Evolutionary conservation across 2,329 filamentous ascomycete genomes (phyloP).

Genomic region (Paraconiothyrium sp.): DNA sequence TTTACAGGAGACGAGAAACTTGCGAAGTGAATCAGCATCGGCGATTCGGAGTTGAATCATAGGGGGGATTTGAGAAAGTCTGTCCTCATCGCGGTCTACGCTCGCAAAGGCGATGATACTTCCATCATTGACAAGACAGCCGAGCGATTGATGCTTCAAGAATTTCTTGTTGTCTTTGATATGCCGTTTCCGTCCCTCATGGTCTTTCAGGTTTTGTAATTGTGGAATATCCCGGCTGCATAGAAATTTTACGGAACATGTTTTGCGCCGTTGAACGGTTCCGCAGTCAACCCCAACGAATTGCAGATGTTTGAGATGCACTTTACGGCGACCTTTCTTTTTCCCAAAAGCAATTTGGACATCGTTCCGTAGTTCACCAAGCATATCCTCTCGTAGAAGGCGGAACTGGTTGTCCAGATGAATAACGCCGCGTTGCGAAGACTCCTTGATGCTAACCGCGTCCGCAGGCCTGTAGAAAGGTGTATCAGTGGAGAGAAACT

Average conservation of each 20-base stretch:
- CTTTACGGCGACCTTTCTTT: constrained; percentile 57
- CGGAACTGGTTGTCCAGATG: constrained; percentile 79
- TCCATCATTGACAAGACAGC: constrained; percentile 64
- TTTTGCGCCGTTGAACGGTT: constrained; percentile 39
- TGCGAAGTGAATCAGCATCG: constrained; percentile 57
- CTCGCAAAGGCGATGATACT: constrained; percentile 69
- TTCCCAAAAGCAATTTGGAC: constrained; percentile 60
- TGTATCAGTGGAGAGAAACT: constrained; percentile 64
- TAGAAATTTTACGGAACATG: constrained; percentile 53
- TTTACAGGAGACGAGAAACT: constrained; percentile 54
- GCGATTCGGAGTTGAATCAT: constrained; percentile 63
- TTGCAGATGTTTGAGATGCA: constrained; percentile 53
- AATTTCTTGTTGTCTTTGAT: constrained; percentile 60
- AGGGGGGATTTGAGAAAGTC: constrained; percentile 57
- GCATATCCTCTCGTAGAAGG: constrained; percentile 75
- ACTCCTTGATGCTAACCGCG: constrained; percentile 56
- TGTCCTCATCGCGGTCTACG: constrained; percentile 61
- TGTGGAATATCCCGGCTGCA: constrained; percentile 57
- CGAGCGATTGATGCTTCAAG: constrained; percentile 69
- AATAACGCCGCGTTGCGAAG: constrained; percentile 51
- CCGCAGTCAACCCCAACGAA: constrained; percentile 53
- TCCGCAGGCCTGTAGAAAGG: constrained; percentile 65
- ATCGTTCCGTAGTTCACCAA: constrained; percentile 71
- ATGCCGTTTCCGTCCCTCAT: constrained; percentile 55
- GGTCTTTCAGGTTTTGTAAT: constrained; percentile 42